Evolutionary conservation across 1,284 basidiomycete species (phyloP), one percentile per base, ranked within the genome.

Genomic region (Rhodofomes roseus): DNA sequence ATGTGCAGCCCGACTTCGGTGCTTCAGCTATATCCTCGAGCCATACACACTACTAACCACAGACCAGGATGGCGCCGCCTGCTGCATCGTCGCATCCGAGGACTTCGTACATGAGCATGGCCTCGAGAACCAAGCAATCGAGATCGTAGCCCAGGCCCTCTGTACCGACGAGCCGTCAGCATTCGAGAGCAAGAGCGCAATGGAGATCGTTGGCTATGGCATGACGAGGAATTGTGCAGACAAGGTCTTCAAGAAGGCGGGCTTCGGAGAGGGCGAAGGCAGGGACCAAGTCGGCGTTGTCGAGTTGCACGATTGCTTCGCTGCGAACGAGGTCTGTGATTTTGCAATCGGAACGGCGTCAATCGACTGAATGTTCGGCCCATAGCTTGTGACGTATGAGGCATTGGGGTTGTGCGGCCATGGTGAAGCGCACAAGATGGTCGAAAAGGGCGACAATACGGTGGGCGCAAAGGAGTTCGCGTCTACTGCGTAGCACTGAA

Each of bases 1-100:
- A 93, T 94, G 92, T 95, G 93, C 70, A 92, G 89, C 64, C 93
- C 93, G 1, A 95, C 93, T 37, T 89, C 87, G 5, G 86, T 86
- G 58, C 59, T 65, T 2, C 31, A 11, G 4, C 31, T 34, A 14
- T 40, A 34, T 40, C 40, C 29, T 16, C 27, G 18, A 16, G 18
- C 7, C 16, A 6, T 18, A 27, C 63, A 48, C n/a, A 46, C 25
- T 31, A 34, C 2, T 60, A 9, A 55, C 23, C 5, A n/a, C n/a
- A 9, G 5, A 53, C 51, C 22, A 90, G 87, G 88, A 91, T 61
- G 89, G 88, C 31, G 87, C 87, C 43, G 89, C 87, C 1, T 89
- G 87, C 65, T 89, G 86, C 60, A 82, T 95, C 59, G 78, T 95
- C 23, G 90, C 84, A 8, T 90, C 89, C 0, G 92, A 93, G 68